Evolutionary conservation across 2,329 filamentous ascomycete genomes (phyloP).

Genomic region (Pyrenochaeta sp.): DNA sequence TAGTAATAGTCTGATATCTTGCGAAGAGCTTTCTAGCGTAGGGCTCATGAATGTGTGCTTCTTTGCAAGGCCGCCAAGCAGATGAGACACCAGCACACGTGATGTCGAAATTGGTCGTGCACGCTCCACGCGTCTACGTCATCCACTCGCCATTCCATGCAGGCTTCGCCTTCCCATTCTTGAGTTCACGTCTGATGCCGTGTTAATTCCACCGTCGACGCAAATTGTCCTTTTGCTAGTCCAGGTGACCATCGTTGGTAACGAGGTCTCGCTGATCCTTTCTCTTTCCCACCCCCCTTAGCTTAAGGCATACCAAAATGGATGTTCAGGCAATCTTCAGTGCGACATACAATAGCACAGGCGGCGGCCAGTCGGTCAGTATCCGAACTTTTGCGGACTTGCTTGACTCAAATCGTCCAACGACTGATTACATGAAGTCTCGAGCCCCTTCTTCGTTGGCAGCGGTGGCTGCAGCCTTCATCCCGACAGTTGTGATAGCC

Average conservation of each 20-base stretch:
- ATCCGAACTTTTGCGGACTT: neutral
- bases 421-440: slow-evolving; percentile 23
- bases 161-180: slow-evolving; percentile 7
- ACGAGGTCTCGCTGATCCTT: slow-evolving; percentile 10
- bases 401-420: slow-evolving; percentile 10
- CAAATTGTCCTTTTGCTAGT: neutral
- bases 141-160: slow-evolving; percentile 9
- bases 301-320: too few relatives aligned
- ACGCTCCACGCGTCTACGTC: slow-evolving; percentile 20
- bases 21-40: neutral
- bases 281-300: neutral
- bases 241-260: neutral
- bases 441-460: slow-evolving; percentile 42
- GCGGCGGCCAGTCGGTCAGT: slow-evolving; percentile 27
- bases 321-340: slow-evolving; percentile 23
- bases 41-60: too few relatives aligned
- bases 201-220: neutral
- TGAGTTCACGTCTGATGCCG: neutral
- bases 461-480: slow-evolving; percentile 45
- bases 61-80: too few relatives aligned
- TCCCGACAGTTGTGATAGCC: slow-evolving; percentile 44
- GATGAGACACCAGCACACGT: slow-evolving; percentile 2
- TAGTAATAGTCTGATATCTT: neutral
- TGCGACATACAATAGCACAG: slow-evolving; percentile 20
- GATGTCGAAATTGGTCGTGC: slow-evolving; percentile 5